Percentiles rank a stretch among this genome's conserved stretches.
phyloP scores from a whole-genome alignment of 1,139 yeast genomes.

The Scheffersomyces quercinus region DNA sequence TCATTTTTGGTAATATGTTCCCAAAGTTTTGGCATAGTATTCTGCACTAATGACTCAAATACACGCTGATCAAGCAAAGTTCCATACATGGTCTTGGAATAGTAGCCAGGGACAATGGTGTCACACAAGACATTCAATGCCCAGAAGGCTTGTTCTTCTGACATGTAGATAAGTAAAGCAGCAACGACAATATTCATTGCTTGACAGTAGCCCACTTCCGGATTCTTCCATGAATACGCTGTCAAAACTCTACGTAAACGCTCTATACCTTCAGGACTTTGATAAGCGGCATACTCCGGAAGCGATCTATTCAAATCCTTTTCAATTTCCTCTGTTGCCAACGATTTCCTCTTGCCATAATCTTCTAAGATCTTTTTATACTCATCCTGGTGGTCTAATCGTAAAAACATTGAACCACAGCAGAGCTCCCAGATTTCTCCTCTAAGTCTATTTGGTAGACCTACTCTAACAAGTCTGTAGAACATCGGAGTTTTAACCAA shows the following conservation, averaged over 20 bases:
- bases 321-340: slow-evolving; percentile 95
- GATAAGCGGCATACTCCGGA: slow-evolving; percentile 96
- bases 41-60: slow-evolving; percentile 85
- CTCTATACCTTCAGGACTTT: slow-evolving; percentile 78
- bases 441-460: slow-evolving; percentile 85
- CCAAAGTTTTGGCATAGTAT: slow-evolving; percentile 87
- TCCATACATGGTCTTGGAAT: slow-evolving; percentile 97
- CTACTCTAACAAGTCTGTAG: slow-evolving; percentile 81
- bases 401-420: slow-evolving; percentile 78
- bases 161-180: slow-evolving; percentile 86
- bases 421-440: slow-evolving; percentile 97
- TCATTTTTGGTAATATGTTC: slow-evolving; percentile 76
- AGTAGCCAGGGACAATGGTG: slow-evolving; percentile 88
- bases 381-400: slow-evolving; percentile 63
- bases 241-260: slow-evolving; percentile 84
- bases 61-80: slow-evolving; percentile 92
- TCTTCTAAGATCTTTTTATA: slow-evolving; percentile 60
- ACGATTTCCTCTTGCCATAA: slow-evolving; percentile 62
- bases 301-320: slow-evolving; percentile 91
- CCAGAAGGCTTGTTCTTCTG: slow-evolving; percentile 99
- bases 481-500: slow-evolving; percentile 74
- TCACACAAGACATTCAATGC: slow-evolving; percentile 82
- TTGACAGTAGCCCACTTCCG: slow-evolving; percentile 97
- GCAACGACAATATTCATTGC: slow-evolving; percentile 99
- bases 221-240: slow-evolving; percentile 96